Evolutionary conservation across 1,139 yeast species (phyloP), one percentile per base, ranked within the genome.

Genomic region (Suhomyces chickasaworum): DNA sequence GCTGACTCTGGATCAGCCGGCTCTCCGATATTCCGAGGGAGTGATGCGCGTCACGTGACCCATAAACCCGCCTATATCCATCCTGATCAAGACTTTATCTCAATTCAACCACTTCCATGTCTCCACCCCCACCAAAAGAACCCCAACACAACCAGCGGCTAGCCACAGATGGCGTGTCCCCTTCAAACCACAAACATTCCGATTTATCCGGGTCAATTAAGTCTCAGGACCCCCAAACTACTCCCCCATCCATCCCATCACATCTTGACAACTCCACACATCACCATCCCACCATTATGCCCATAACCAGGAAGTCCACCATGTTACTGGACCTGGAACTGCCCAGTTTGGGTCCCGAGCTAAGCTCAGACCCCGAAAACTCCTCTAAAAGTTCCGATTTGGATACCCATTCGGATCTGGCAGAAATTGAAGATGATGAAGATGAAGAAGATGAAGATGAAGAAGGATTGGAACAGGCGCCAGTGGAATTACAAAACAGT

Each of bases 361-460:
- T 5, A 9, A 22, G 21, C 9, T 33, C 37, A 5, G 27, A 33
- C 12, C 15, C 22, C 37, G 37, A 33, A 4, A 13, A 33, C 7
- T 33, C 37, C 4, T 33, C 37, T 3, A n/a, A 35, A 22, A 25
- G 30, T 22, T 25, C 20, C 10, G 29, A 25, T 15, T 13, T 37
- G 18, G 31, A 23, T 12, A 22, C 32, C 20, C 39, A 37, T 16
- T 37, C 39, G 8, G 39, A 37, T 12, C 39, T 37, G 39, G 39
- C 22, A 8, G 50, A 41, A n/a, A 30, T 18, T n/a, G 50, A 42
- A 21, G 40, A 40, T n/a, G 43, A 47, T 20, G 51, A 45, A 7
- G 50, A 46, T 6, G 52, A 50, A 1, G 53, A 47, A 2, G 53
- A 53, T 12, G 54, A 48, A 2, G 46, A 42, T 12, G 47, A 50